Evolutionary conservation across 306 rosid genomes (phyloP).

Genomic region (Nissolia schottii): DNA sequence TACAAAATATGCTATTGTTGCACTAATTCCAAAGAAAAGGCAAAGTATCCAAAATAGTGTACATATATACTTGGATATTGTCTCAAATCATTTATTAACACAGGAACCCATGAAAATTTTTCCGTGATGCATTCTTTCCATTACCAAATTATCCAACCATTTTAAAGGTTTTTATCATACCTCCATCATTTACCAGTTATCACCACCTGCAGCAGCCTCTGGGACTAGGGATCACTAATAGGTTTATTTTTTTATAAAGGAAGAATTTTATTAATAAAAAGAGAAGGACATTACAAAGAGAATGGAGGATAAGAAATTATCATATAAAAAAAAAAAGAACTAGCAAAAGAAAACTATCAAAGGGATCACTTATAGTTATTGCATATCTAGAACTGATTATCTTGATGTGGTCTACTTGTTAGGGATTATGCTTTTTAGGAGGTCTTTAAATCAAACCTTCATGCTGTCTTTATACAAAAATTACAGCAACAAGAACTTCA

Average conservation of each 20-base stretch:
- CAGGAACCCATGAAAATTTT: not conserved
- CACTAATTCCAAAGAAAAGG: not conserved
- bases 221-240: not conserved
- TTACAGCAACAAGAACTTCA: not conserved
- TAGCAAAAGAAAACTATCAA: too few species aligned
- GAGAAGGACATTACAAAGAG: too few species aligned
- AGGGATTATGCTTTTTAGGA: not conserved
- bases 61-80: not conserved
- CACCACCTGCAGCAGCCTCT: not conserved
- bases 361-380: not conserved
- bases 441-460: not conserved
- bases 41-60: not conserved
- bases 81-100: not conserved
- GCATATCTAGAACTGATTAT: slow-evolving; percentile 1
- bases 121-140: not conserved
- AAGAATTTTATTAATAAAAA: too few species aligned
- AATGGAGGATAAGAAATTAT: too few species aligned
- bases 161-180: not conserved
- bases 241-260: too few species aligned
- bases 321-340: too few species aligned
- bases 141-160: not conserved
- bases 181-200: not conserved
- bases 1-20: not conserved
- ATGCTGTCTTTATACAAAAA: not conserved
- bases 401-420: not conserved